Conservation (phyloP, 192 early-diverging fungal species). For the Backusella liffmaniae region DNA sequence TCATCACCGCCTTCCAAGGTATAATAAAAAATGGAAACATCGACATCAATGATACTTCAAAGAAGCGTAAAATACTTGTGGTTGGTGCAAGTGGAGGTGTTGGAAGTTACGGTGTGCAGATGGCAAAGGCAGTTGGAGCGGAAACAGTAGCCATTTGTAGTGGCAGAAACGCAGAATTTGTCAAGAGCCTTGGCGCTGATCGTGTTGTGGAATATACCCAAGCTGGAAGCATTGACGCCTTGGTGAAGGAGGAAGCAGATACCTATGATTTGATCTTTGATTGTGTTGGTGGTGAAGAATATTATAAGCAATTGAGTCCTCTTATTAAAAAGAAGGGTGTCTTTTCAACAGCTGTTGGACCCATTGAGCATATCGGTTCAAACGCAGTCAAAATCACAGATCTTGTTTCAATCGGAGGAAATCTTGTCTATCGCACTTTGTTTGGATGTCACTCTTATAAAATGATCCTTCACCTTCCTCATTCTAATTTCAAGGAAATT, state of each 20-base stretch:
- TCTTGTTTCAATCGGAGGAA: neutral
- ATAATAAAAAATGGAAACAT: neutral
- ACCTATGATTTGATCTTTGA: conserved; percentile 49
- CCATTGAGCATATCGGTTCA: conserved; percentile 17
- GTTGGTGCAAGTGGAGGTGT: conserved; percentile 53
- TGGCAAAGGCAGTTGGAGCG: conserved; percentile 53
- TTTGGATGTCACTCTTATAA: conserved; percentile 12
- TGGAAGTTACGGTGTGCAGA: conserved; percentile 48
- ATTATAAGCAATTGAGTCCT: conserved; percentile 15
- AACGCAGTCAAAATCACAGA: neutral
- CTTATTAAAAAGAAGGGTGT: conserved; percentile 14
- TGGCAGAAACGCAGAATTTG: conserved; percentile 44
- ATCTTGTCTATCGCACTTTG: neutral
- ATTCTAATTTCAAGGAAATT: neutral
- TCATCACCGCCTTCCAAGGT: conserved; percentile 7
- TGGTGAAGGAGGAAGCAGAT: conserved; percentile 18
- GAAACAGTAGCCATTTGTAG: conserved; percentile 55
- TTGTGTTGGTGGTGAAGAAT: conserved; percentile 38
- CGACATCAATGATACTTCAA: neutral
- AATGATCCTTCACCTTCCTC: neutral
- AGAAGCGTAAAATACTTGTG: conserved; percentile 38
- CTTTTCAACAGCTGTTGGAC: conserved; percentile 21
- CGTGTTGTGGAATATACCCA: conserved; percentile 54
- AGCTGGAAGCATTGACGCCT: conserved; percentile 31
- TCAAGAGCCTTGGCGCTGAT: conserved; percentile 55